Evolutionary conservation across 805 yeast genomes (phyloP).

Genomic region (Starmerella vitae): DNA sequence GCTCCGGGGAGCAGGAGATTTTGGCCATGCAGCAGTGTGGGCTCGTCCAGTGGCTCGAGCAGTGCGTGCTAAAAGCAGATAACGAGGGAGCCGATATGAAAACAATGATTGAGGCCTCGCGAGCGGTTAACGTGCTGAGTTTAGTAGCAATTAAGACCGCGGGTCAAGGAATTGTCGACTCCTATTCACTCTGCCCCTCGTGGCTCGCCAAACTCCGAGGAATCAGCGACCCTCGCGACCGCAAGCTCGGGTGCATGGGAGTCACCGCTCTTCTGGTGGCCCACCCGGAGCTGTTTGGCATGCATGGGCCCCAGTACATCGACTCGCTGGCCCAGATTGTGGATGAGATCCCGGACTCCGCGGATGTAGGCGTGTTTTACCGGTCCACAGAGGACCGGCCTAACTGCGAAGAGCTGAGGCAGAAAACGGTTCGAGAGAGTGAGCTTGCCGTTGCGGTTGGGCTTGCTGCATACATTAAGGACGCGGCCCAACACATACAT

Average conservation of each 20-base stretch:
- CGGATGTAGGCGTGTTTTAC: slow-evolving; percentile 35
- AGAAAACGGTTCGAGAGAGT: slow-evolving; percentile 26
- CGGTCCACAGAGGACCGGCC: slow-evolving; percentile 15
- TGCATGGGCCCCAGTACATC: slow-evolving; percentile 22
- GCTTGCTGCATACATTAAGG: slow-evolving; percentile 34
- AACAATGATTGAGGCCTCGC: slow-evolving; percentile 7
- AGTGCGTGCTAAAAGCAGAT: slow-evolving; percentile 3
- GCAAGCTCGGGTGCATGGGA: slow-evolving; percentile 56
- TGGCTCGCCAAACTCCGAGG: slow-evolving; percentile 33
- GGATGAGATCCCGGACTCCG: slow-evolving; percentile 61
- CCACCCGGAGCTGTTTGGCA: slow-evolving; percentile 9
- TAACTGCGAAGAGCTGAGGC: slow-evolving; percentile 23
- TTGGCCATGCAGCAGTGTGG: slow-evolving; percentile 6
- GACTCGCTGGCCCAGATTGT: slow-evolving; percentile 40
- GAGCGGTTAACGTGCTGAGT: slow-evolving; percentile 6
- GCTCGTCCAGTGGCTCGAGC: slow-evolving; percentile 9
- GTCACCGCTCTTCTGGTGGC: slow-evolving; percentile 9
- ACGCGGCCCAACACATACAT: slow-evolving; percentile 8
- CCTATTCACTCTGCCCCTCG: slow-evolving; percentile 2
- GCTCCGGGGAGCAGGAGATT: slow-evolving; percentile 2
- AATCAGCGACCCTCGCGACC: slow-evolving; percentile 60
- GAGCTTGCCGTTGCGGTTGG: slow-evolving; percentile 47
- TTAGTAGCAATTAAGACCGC: slow-evolving; percentile 7
- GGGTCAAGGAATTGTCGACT: slow-evolving; percentile 5
- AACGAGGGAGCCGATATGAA: slow-evolving; percentile 7